Evolutionary conservation across 495 filamentous ascomycete species (phyloP), one percentile per base, ranked within the genome.

Genomic region (Xylaria bambusicola): DNA sequence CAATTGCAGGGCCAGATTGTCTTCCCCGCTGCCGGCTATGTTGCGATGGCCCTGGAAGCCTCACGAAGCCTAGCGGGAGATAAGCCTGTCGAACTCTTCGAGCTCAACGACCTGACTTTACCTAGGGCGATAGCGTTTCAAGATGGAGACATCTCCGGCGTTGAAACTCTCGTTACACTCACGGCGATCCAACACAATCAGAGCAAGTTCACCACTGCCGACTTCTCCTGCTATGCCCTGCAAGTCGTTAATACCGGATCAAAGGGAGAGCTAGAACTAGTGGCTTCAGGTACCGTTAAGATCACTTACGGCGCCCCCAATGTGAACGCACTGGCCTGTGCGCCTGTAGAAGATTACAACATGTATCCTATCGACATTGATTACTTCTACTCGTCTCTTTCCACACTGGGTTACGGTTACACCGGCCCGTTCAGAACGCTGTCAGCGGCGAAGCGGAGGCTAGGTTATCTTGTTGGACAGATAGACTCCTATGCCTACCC

Each of bases 1-100:
- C 41, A 50, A 9, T 2, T 78, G 0, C 69, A 77, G 23, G 54
- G 62, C 8, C 63, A 73, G 44, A 59, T 60, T 8, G 70, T 89
- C 0, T 84, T 85, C 33, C 85, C 86, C 0, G 84, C 73, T 5
- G 75, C 83, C 0, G 81, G 71, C 0, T 86, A 84, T 58, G 57
- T 82, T 2, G 67, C 70, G 0, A 74, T 76, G 41, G 80, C 78
- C 0, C 18, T 83, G 0, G 85, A 88, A 47, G 75, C 75, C 0
- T 57, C 52, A 6, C 31, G 20, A 15, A 35, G 29, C 20, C 33
- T 64, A 2, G 56, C 27, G 1, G 35, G 6, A 13, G 33, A 31
- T 2, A 23, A 50, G 60, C 15, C 18, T 20, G 21, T 52, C 56
- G 17, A 33, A 58, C 36, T 64, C 17, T 44, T 70, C 35, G 62